Evolutionary conservation across 2,329 filamentous ascomycete species (phyloP).

Genomic region (Exophiala mesophila): DNA sequence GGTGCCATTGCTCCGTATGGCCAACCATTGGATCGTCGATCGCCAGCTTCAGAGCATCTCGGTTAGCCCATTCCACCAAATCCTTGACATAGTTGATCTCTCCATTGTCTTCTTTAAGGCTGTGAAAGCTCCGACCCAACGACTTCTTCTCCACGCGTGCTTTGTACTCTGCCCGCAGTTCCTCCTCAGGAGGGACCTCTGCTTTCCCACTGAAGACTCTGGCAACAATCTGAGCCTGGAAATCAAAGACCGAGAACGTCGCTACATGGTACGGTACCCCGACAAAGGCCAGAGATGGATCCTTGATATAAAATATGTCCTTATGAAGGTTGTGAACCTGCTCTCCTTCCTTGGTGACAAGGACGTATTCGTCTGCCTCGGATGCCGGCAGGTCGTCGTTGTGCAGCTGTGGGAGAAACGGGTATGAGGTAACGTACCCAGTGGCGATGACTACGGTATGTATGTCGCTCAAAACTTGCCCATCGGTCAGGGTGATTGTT

Average conservation of each 20-base stretch:
- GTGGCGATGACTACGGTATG: conserved; percentile 62
- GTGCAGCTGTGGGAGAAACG: conserved; percentile 55
- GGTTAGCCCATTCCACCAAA: conserved; percentile 35
- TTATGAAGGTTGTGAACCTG: conserved; percentile 64
- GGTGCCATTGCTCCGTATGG: conserved; percentile 16
- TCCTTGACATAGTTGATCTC: conserved; percentile 34
- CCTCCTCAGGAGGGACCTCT: conserved; percentile 41
- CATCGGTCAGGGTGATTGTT: conserved; percentile 50
- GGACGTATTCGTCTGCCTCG: conserved; percentile 47
- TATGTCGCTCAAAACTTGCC: conserved; percentile 49
- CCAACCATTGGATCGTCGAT: conserved; percentile 19
- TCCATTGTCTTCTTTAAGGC: conserved; percentile 29
- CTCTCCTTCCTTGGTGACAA: conserved; percentile 58
- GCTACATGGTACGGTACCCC: conserved; percentile 62
- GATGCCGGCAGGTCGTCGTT: conserved; percentile 40
- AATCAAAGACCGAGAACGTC: conserved; percentile 66
- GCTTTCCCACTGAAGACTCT: conserved; percentile 52
- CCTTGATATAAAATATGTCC: conserved; percentile 67
- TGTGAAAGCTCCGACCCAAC: conserved; percentile 35
- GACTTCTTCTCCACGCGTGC: conserved; percentile 28
- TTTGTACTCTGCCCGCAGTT: conserved; percentile 35
- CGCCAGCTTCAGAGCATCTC: conserved; percentile 9
- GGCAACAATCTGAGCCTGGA: conserved; percentile 60
- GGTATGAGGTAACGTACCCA: conserved; percentile 63
- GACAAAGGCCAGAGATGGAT: conserved; percentile 59